These are phyloP conservation scores for Acanthamoeba healyi DNA, from an alignment of 208 protist genomes.

Conservation along the genomic window DNA sequence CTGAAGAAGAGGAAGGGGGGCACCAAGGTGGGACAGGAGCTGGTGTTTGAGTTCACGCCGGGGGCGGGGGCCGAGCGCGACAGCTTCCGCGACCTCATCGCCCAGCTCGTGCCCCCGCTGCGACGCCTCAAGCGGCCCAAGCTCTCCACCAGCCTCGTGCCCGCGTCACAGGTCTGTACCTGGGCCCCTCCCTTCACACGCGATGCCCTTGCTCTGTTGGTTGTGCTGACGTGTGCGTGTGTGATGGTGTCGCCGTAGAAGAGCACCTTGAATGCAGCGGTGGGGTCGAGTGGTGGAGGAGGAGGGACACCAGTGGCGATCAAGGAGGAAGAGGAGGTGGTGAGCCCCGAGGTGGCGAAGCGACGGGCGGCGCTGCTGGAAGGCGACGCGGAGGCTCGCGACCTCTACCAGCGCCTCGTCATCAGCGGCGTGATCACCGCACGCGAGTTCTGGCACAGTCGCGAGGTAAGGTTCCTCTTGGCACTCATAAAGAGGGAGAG, in stretches of 20 bases:
- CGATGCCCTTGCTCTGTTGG: no score
- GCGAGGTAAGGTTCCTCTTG: not conserved
- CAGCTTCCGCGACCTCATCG: not conserved
- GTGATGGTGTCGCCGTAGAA: no score
- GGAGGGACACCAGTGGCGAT: not conserved
- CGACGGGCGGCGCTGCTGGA: not conserved
- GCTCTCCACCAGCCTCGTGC: not conserved
- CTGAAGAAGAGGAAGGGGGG: not conserved
- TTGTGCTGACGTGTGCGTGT: no score
- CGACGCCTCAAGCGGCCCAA: not conserved
- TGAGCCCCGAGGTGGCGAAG: slow-evolving; percentile 5
- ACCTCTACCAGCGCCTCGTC: slow-evolving; percentile 5
- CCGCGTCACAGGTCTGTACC: not conserved
- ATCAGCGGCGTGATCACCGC: not conserved
- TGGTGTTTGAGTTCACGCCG: not conserved
- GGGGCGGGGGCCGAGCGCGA: not conserved
- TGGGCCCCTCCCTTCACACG: not conserved
- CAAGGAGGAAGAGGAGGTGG: not conserved
- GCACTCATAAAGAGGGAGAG: no score
- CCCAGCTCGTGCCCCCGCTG: not conserved
- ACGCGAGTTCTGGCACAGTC: slow-evolving; percentile 56
- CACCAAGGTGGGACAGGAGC: not conserved
- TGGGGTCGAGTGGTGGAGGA: not conserved
- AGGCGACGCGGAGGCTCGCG: not conserved
- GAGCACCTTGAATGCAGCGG: not conserved